phyloP scores from a whole-genome alignment of 805 yeast genomes.

The Phaffomyces thermotolerans region DNA sequence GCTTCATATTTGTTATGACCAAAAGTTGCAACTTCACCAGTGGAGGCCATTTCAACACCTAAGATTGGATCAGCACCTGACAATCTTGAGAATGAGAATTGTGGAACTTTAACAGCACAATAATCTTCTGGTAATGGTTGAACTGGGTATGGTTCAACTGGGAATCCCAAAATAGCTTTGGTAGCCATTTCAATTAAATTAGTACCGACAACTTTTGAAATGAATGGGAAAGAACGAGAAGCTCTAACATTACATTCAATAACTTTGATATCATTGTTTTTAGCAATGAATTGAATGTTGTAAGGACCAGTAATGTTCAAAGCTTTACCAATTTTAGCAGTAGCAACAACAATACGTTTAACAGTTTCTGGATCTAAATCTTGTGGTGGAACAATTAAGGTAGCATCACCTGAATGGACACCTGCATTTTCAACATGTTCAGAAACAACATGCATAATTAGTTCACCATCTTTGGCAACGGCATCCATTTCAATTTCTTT shows the following conservation, averaged over 20 bases:
- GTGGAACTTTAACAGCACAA: slow-evolving; percentile 95
- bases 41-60: slow-evolving; percentile 99
- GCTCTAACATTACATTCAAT: slow-evolving; percentile 99
- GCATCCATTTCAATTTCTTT: slow-evolving; percentile 99
- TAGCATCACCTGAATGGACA: slow-evolving; percentile 99
- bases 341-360: slow-evolving; percentile 83
- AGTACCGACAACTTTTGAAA: slow-evolving; percentile 94
- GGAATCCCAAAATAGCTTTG: slow-evolving; percentile 85
- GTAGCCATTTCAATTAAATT: slow-evolving; percentile 97
- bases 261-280: slow-evolving; percentile 92
- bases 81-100: slow-evolving; percentile 92
- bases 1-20: slow-evolving; percentile 97
- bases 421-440: slow-evolving; percentile 99
- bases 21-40: slow-evolving; percentile 97
- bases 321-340: slow-evolving; percentile 94
- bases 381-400: slow-evolving; percentile 94
- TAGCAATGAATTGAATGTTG: slow-evolving; percentile 94
- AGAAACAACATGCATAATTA: slow-evolving; percentile 94
- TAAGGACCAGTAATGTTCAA: slow-evolving; percentile 95
- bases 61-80: slow-evolving; percentile 97
- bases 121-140: slow-evolving; percentile 85
- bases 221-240: slow-evolving; percentile 98
- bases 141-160: slow-evolving; percentile 85
- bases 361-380: slow-evolving; percentile 90
- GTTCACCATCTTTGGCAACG: slow-evolving; percentile 89